Percentiles rank a stretch among this genome's conserved stretches.
Conservation (phyloP, 2,329 filamentous ascomycete species). For the Verticillium zaregamsianum region DNA sequence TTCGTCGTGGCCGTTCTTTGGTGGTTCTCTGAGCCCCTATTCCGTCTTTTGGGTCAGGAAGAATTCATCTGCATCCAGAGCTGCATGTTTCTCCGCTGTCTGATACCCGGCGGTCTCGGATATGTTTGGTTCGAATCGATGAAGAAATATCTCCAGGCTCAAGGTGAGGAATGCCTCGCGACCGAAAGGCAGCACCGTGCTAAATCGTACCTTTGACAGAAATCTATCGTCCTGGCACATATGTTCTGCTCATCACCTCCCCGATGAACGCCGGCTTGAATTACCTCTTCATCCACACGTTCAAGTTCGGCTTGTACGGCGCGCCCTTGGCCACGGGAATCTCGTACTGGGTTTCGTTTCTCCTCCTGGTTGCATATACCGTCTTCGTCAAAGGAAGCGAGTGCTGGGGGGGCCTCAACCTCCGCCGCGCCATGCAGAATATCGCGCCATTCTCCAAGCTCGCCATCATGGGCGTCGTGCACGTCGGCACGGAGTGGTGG, state of each 20-base stretch:
- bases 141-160: slow-evolving; percentile 86
- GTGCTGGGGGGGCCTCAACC: slow-evolving; percentile 74
- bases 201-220: slow-evolving; percentile 15
- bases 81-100: slow-evolving; percentile 64
- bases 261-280: slow-evolving; percentile 79
- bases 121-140: slow-evolving; percentile 85
- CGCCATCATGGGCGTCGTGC: slow-evolving; percentile 71
- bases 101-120: slow-evolving; percentile 78
- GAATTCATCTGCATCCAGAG: slow-evolving; percentile 72
- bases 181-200: not conserved
- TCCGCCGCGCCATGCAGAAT: slow-evolving; percentile 60
- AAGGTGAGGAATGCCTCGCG: slow-evolving; percentile 28
- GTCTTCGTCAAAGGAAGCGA: slow-evolving; percentile 65
- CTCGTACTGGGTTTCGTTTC: slow-evolving; percentile 81
- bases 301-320: slow-evolving; percentile 69
- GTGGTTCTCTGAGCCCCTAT: slow-evolving; percentile 70
- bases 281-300: slow-evolving; percentile 71
- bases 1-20: slow-evolving; percentile 68
- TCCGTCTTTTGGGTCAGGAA: slow-evolving; percentile 71
- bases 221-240: slow-evolving; percentile 78
- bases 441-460: slow-evolving; percentile 68
- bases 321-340: slow-evolving; percentile 80
- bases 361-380: slow-evolving; percentile 70
- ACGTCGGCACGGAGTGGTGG: slow-evolving; percentile 93
- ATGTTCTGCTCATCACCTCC: slow-evolving; percentile 77